Conservation (phyloP, 2,329 filamentous ascomycete species). For the Calonectria hawksworthii region DNA sequence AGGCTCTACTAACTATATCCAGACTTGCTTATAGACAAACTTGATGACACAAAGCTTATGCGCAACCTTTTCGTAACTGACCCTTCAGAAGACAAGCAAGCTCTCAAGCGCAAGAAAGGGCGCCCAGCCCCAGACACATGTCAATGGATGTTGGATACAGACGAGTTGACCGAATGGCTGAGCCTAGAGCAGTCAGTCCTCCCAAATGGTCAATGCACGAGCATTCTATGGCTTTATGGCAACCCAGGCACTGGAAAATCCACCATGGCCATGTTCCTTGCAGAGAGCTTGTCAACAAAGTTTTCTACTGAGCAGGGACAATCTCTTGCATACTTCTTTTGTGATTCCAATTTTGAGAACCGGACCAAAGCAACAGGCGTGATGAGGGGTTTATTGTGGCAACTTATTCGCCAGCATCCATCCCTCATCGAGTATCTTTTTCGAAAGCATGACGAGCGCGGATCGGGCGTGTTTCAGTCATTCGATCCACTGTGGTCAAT, state of each 20-base stretch:
- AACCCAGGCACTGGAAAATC: constrained; percentile 42
- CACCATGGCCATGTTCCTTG: constrained; percentile 42
- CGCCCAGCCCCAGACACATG: constrained; percentile 24
- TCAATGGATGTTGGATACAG: constrained; percentile 38
- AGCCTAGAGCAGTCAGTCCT: not conserved
- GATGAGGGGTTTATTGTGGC: constrained; percentile 33
- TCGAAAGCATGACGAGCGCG: constrained; percentile 35
- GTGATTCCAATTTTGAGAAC: constrained; percentile 39
- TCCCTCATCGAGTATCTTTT: constrained; percentile 35
- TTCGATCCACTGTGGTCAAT: constrained; percentile 41
- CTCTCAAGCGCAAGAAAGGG: constrained; percentile 41
- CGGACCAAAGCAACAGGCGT: constrained; percentile 40
- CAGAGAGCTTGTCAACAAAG: constrained; percentile 28
- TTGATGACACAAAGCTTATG: too few species aligned
- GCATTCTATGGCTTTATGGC: constrained; percentile 38
- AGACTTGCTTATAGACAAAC: too few species aligned
- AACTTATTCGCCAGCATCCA: constrained; percentile 37
- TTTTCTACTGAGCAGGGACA: constrained; percentile 19
- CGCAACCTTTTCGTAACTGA: constrained; percentile 38
- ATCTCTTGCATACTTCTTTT: constrained; percentile 44
- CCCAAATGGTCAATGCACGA: not conserved
- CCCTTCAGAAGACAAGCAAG: constrained; percentile 32
- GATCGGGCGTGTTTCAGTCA: constrained; percentile 32
- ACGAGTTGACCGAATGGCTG: constrained; percentile 36
- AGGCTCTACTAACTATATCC: too few species aligned